Evolutionary conservation across 306 rosid species (phyloP), one percentile per base, ranked within the genome.

Genomic region (Corylus heterophylla): DNA sequence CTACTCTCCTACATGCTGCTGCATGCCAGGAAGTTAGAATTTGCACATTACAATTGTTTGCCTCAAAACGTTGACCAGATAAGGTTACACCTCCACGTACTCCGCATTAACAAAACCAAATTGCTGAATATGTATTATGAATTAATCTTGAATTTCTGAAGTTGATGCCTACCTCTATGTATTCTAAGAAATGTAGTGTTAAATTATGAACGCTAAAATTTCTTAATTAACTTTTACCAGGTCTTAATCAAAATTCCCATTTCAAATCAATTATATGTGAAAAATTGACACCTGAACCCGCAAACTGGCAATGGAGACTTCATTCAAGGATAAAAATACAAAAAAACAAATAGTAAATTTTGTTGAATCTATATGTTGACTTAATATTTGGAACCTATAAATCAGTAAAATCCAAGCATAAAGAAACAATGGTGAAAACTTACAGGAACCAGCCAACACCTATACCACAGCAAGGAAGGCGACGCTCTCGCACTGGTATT

Each of bases 391-490:
- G n/a, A 37, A 22, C 12, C 51, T 37, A 12, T 2, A 52, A 51
- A 27, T 12, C 52, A n/a, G 11, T 49, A 42, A 54, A 63, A 12
- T 51, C 35, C 17, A 68, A 78, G 49, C 58, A 48, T 31, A 45
- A 52, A 47, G 51, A 27, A 48, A 66, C 25, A 42, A 51, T 13
- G 10, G 69, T 51, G 74, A 12, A 20, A 71, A 86, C 99, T 93
- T 90, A 95, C 99, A 95, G 75, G 85, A 76, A 88, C 99, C 99
- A 95, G 77, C 97, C 99, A 17, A 77, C 29, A 59, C 98, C 99
- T 75, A 86, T 7, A 75, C 99, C 99, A 80, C 99, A 95, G 83
- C 98, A 95, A 71, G 93, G 92, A 81, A 95, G 99, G 56, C 96
- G 97, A 1, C 56, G 87, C 81, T 84, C 94, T 82, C 94, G 88